A percentile compares a stretch with the other conserved stretches of the same genome.
Evolutionary conservation across 202 grass and related monocot species (phyloP).

Genomic region (Panicum virgatum): DNA sequence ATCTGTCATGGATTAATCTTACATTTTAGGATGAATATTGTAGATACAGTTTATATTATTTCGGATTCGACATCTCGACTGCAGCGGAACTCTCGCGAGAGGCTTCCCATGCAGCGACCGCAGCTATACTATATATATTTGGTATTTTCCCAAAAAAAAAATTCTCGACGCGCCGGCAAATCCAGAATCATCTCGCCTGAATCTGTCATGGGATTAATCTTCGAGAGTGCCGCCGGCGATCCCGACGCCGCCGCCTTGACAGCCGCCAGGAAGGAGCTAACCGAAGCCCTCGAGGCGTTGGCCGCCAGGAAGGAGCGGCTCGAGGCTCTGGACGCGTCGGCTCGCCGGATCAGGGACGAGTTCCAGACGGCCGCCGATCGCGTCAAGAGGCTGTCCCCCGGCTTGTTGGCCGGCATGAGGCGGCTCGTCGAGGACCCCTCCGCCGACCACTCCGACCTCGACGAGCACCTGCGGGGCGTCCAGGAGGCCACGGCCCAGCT

Average conservation of each 20-base stretch:
- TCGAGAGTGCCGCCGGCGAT: not conserved
- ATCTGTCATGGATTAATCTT: too few relatives aligned
- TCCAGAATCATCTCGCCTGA: too few relatives aligned
- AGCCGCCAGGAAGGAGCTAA: not conserved
- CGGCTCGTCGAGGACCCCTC: not conserved
- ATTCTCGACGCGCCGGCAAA: too few relatives aligned
- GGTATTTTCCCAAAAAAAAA: too few relatives aligned
- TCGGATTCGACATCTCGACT: too few relatives aligned
- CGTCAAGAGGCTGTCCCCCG: not conserved
- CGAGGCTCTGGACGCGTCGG: not conserved
- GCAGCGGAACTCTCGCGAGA: too few relatives aligned
- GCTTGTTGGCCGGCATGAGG: not conserved
- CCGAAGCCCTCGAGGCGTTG: not conserved
- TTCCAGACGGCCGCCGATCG: not conserved
- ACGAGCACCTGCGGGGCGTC: not conserved
- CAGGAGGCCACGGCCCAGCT: not conserved
- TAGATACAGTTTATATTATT: too few relatives aligned
- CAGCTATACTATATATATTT: too few relatives aligned
- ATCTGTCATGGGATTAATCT: not conserved
- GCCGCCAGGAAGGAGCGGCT: not conserved
- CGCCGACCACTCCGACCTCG: not conserved
- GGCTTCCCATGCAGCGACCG: too few relatives aligned
- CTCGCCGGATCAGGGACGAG: not conserved
- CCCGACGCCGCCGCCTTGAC: not conserved
- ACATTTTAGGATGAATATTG: too few relatives aligned